phyloP scores from a whole-genome alignment of 1,284 basidiomycete genomes.

The Chalciporus piperatoides region DNA sequence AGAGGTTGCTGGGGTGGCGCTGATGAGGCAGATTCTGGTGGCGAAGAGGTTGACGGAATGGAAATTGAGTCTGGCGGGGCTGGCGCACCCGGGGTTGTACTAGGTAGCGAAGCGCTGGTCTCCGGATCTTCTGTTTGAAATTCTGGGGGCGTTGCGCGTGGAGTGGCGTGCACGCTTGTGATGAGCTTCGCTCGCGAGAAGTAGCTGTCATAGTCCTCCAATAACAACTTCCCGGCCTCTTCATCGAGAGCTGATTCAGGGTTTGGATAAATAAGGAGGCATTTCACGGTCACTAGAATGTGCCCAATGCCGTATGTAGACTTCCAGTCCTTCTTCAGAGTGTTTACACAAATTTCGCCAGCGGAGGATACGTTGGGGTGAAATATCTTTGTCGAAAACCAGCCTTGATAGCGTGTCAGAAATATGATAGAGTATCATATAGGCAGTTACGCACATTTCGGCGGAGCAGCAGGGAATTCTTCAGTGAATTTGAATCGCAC shows the following conservation, averaged over 20 bases:
- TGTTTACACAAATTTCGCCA: constrained; percentile 97
- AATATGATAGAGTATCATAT: neutral
- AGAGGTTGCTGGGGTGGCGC: constrained; percentile 34
- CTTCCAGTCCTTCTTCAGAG: constrained; percentile 96
- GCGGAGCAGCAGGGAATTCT: constrained; percentile 87
- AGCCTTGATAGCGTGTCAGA: constrained; percentile 49
- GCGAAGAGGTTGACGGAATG: constrained; percentile 28
- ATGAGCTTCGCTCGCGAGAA: constrained; percentile 77
- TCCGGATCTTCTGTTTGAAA: constrained; percentile 47
- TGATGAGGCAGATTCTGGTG: constrained; percentile 38
- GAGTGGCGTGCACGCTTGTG: constrained; percentile 84
- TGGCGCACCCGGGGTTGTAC: constrained; percentile 19
- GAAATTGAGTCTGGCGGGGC: constrained; percentile 26
- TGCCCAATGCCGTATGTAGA: constrained; percentile 87
- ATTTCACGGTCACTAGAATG: constrained; percentile 90
- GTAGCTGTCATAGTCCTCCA: constrained; percentile 87
- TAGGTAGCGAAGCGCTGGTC: constrained; percentile 16
- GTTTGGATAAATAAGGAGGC: constrained; percentile 93
- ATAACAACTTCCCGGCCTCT: constrained; percentile 86
- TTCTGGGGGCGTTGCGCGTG: constrained; percentile 61
- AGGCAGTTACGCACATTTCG: constrained; percentile 68
- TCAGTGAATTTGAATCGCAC: constrained; percentile 85
- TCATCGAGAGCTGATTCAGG: constrained; percentile 94
- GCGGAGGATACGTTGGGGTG: constrained; percentile 90
- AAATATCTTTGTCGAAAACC: constrained; percentile 91